Percentiles rank a stretch among this genome's conserved stretches.
Evolutionary conservation across 148 eudicot genomes (phyloP).

Genomic region (Limonium bicolor): DNA sequence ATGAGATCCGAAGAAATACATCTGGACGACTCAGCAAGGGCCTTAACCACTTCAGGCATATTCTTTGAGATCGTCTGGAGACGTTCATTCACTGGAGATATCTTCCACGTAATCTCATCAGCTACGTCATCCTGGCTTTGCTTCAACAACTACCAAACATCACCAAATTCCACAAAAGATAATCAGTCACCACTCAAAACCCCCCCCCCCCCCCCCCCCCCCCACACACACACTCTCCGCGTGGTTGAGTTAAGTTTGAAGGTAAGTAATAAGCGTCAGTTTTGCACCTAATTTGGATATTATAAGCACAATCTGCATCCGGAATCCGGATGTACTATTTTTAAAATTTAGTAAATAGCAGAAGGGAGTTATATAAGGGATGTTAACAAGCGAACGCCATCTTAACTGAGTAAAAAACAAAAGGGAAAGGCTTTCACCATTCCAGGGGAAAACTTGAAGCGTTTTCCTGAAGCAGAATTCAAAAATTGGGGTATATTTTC

Average conservation of each 20-base stretch:
- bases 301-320: too few relatives aligned
- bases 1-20: constrained; percentile 38
- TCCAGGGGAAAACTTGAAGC: constrained; percentile 94
- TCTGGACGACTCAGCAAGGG: constrained; percentile 68
- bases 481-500: constrained; percentile 53
- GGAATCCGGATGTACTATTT: too few relatives aligned
- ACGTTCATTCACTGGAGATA: constrained; percentile 80
- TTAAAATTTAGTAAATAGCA: too few relatives aligned
- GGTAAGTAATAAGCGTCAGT: too few relatives aligned
- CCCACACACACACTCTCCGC: too few relatives aligned
- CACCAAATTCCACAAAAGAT: constrained; percentile 1
- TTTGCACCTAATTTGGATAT: too few relatives aligned
- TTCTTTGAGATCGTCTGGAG: constrained; percentile 60
- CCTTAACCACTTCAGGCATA: constrained; percentile 44
- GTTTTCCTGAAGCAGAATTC: constrained; percentile 32
- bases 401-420: neutral
- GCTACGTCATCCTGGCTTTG: constrained; percentile 95
- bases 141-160: constrained; percentile 45
- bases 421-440: constrained; percentile 36
- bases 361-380: too few relatives aligned
- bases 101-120: constrained; percentile 85
- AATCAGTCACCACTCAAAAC: constrained; percentile 6
- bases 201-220: too few relatives aligned
- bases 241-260: too few relatives aligned
- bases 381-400: too few relatives aligned